Conservation (phyloP, 768 basidiomycete genomes). For the Leccinellum albellum region DNA sequence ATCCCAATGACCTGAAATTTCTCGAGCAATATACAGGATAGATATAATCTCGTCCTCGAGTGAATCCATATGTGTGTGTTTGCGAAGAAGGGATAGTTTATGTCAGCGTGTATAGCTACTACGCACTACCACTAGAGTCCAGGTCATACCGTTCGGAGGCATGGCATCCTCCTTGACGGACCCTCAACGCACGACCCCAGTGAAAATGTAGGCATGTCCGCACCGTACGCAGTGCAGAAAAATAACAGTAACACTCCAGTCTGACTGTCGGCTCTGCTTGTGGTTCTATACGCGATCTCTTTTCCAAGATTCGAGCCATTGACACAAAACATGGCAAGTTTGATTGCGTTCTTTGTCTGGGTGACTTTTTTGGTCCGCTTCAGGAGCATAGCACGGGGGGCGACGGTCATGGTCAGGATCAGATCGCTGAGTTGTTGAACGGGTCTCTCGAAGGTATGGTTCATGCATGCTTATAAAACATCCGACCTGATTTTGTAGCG, state of each 20-base stretch:
- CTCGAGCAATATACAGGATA: conserved; percentile 83
- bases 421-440: conserved; percentile 57
- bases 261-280: conserved; percentile 78
- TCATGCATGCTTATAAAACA: not conserved
- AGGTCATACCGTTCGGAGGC: not conserved
- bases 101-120: conserved; percentile 16
- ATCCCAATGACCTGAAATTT: conserved; percentile 70
- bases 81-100: conserved; percentile 12
- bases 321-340: conserved; percentile 94
- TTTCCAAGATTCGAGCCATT: conserved; percentile 77
- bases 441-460: conserved; percentile 63
- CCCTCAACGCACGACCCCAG: conserved; percentile 7
- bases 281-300: conserved; percentile 71
- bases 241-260: conserved; percentile 29
- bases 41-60: conserved; percentile 83
- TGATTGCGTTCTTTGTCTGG: conserved; percentile 73
- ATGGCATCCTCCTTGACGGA: conserved; percentile 24
- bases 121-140: not conserved
- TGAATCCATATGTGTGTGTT: conserved; percentile 42
- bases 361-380: conserved; percentile 81
- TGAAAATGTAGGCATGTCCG: conserved; percentile 31
- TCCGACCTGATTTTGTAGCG: conserved; percentile 12
- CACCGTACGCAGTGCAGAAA: not conserved
- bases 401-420: conserved; percentile 41
- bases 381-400: conserved; percentile 30